A percentile compares a stretch with the other conserved stretches of the same genome.
Evolutionary conservation across 768 basidiomycete species (phyloP).

Genomic region (Auricularia sp.): DNA sequence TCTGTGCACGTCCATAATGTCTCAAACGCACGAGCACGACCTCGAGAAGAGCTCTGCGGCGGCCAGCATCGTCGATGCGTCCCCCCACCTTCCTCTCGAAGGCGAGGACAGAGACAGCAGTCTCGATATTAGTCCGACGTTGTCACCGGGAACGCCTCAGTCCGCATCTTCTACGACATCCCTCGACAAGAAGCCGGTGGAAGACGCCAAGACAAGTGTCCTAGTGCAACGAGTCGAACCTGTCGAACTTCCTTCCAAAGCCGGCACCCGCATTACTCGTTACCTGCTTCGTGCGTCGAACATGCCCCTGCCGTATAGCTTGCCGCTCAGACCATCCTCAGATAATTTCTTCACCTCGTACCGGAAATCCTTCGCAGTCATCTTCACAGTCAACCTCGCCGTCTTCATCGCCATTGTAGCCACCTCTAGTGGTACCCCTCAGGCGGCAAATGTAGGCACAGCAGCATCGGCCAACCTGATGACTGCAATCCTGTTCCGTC

Average conservation of each 20-base stretch:
- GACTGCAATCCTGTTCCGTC: constrained; percentile 1
- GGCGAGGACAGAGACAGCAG: neutral
- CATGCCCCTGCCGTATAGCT: neutral
- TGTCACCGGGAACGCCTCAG: neutral
- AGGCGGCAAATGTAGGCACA: neutral
- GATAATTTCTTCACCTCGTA: neutral
- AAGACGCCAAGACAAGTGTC: neutral
- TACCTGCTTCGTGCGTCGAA: neutral
- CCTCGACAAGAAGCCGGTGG: neutral
- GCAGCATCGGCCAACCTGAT: constrained; percentile 1
- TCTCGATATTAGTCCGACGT: neutral
- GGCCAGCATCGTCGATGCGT: neutral
- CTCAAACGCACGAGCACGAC: neutral
- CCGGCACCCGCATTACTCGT: neutral
- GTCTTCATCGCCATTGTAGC: neutral
- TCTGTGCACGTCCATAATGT: neutral
- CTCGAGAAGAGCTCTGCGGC: neutral
- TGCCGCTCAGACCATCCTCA: neutral
- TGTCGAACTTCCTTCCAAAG: neutral
- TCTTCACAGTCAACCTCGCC: neutral
- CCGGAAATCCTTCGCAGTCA: neutral
- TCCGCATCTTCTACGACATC: neutral
- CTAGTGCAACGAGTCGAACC: neutral
- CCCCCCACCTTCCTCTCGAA: neutral
- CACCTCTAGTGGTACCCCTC: neutral